Evolutionary conservation across 495 filamentous ascomycete species (phyloP), one percentile per base, ranked within the genome.

Genomic region (Penicillium pancosmium): DNA sequence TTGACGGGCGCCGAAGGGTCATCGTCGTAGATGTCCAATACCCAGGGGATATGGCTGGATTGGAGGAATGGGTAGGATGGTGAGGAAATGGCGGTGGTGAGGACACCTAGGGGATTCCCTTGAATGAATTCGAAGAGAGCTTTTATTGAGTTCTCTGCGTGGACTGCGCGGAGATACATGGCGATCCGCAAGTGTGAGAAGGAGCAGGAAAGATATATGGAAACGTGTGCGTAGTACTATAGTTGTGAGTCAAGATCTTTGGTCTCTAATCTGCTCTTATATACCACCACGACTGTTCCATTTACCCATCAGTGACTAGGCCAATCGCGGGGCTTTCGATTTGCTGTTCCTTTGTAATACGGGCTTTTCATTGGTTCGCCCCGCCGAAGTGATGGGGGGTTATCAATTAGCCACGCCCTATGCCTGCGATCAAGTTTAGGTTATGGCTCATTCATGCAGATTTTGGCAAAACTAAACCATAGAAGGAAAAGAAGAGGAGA

Each of bases 21-120:
- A 41, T 70, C 68, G 9, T 46, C 56, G 19, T 21, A 55, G 0
- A 41, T 36, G 21, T 86, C 80, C 1, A 87, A 69, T 6, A 86
- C 61, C 52, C 73, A 87, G 9, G 82, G 82, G 52, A 86, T 80
- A 65, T 86, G 83, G 57, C 76, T 84, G 49, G 71, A 75, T 63
- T 84, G 84, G 27, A 85, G 66, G 19, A 82, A 68, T 0, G 80
- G 75, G 54, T 77, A 68, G 0, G 56, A 21, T 2, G 70, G 34
- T 7, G 81, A 84, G 27, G 67, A 57, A 44, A 87, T 81, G 40
- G 80, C 80, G 0, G 83, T 85, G 1, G 79, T 86, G 21, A 87
- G 56, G 23, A 84, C 69, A 16, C 84, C 84, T 0, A 87, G 70
- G 8, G 82, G 81, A 56, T 86, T 81, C 6, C 75, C 72, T 15